phyloP scores from a whole-genome alignment of 805 yeast genomes.

The Komagataella phaffii region DNA sequence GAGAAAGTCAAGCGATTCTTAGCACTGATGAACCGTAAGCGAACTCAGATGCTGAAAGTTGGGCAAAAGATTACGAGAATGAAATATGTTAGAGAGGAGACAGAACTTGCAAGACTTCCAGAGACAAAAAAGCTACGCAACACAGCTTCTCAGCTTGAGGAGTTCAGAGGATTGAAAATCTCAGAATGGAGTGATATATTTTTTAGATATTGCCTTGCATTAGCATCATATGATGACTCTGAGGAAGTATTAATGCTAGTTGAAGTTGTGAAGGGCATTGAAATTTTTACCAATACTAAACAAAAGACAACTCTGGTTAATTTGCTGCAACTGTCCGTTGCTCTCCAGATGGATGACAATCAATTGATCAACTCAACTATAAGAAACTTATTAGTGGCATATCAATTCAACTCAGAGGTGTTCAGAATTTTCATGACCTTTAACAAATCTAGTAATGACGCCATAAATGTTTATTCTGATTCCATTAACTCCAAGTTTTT shows the following conservation, averaged over 20 bases:
- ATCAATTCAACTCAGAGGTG: slow-evolving; percentile 64
- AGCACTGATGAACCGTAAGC: slow-evolving; percentile 50
- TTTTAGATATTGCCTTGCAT: slow-evolving; percentile 61
- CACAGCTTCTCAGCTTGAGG: slow-evolving; percentile 29
- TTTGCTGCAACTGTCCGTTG: slow-evolving; percentile 55
- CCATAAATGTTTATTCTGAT: slow-evolving; percentile 51
- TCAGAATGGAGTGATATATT: slow-evolving; percentile 79
- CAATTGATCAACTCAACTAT: slow-evolving; percentile 40
- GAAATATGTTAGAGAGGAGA: slow-evolving; percentile 49
- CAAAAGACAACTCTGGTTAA: slow-evolving; percentile 44
- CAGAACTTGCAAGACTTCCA: slow-evolving; percentile 11
- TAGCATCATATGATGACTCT: slow-evolving; percentile 41
- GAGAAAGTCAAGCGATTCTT: slow-evolving; percentile 60
- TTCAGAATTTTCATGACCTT: slow-evolving; percentile 55
- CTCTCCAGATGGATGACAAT: slow-evolving; percentile 29
- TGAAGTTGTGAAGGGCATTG: slow-evolving; percentile 64
- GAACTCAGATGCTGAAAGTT: slow-evolving; percentile 47
- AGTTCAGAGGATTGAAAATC: slow-evolving; percentile 64
- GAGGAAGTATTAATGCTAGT: slow-evolving; percentile 55
- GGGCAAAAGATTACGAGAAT: slow-evolving; percentile 65
- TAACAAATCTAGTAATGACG: slow-evolving; percentile 45
- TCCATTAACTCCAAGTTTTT: slow-evolving; percentile 85
- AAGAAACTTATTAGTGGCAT: slow-evolving; percentile 49
- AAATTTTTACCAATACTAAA: slow-evolving; percentile 62
- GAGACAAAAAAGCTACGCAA: slow-evolving; percentile 13